Percentiles rank a stretch among this genome's conserved stretches.
phyloP scores from a whole-genome alignment of 1,284 basidiomycete genomes.

The Melampsora larici-populina region DNA sequence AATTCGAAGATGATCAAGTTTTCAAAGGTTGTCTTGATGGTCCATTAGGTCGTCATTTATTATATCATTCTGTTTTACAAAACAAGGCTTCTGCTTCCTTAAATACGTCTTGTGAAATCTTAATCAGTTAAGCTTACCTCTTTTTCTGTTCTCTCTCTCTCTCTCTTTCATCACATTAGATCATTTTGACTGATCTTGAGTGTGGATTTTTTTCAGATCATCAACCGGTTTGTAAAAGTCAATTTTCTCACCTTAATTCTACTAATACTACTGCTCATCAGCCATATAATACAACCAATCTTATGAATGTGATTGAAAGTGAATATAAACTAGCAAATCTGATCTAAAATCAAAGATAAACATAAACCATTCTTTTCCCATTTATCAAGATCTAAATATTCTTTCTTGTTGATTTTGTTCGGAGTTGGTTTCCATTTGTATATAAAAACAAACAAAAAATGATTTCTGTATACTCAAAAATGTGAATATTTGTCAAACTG shows the following conservation, averaged over 20 bases:
- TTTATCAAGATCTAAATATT: constrained; percentile 27
- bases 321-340: no score
- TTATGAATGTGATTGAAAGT: constrained; percentile 46
- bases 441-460: no score
- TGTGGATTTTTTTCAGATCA: constrained; percentile 42
- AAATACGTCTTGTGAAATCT: constrained; percentile 48
- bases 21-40: constrained; percentile 43
- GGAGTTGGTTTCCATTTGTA: no score
- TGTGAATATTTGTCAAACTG: no score
- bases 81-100: constrained; percentile 27
- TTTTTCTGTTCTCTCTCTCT: background rate
- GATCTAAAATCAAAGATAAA: no score
- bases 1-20: constrained; percentile 42
- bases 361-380: constrained; percentile 21
- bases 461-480: no score
- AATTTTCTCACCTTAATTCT: no score
- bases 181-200: constrained; percentile 13
- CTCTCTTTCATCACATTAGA: background rate
- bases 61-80: constrained; percentile 41
- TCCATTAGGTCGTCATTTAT: constrained; percentile 41
- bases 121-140: constrained; percentile 43
- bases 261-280: no score
- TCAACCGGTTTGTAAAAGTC: constrained; percentile 42
- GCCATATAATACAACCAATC: background rate
- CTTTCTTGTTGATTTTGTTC: constrained; percentile 42